phyloP scores from a whole-genome alignment of 2,329 filamentous ascomycete species.

The Cercospora beticola region DNA sequence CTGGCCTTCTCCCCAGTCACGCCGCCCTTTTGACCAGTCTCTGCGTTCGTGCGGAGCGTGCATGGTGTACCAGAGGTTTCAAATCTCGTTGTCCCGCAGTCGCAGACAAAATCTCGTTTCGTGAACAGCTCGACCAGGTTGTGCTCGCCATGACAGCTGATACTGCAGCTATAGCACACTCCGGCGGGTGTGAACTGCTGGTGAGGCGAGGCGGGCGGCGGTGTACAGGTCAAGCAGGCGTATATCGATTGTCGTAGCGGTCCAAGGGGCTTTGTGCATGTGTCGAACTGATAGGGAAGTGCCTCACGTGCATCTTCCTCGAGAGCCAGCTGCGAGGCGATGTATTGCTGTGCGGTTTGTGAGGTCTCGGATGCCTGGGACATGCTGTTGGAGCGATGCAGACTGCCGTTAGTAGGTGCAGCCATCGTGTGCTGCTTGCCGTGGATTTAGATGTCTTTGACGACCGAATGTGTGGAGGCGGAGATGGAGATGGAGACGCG shows the following conservation, averaged over 20 bases:
- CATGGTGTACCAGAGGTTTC: slow-evolving; percentile 67
- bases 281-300: slow-evolving; percentile 91
- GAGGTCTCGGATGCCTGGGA: slow-evolving; percentile 46
- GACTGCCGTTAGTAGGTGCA: background rate
- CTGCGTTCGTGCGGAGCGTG: slow-evolving; percentile 68
- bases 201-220: slow-evolving; percentile 63
- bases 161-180: slow-evolving; percentile 94
- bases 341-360: slow-evolving; percentile 65
- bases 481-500: background rate
- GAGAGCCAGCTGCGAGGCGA: slow-evolving; percentile 82
- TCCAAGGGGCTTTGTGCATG: slow-evolving; percentile 87
- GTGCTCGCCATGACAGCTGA: slow-evolving; percentile 95
- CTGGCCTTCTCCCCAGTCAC: slow-evolving; percentile 75
- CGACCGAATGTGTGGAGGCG: background rate
- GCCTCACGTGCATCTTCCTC: slow-evolving; percentile 95
- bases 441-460: background rate
- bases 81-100: slow-evolving; percentile 86
- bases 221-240: slow-evolving; percentile 90
- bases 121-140: slow-evolving; percentile 91
- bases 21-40: slow-evolving; percentile 71
- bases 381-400: slow-evolving; percentile 21
- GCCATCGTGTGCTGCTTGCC: background rate
- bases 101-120: slow-evolving; percentile 93
- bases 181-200: slow-evolving; percentile 72
- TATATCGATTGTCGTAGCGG: slow-evolving; percentile 85